Evolutionary conservation across 805 yeast species (phyloP).

Genomic region (Lachancea quebecensis): DNA sequence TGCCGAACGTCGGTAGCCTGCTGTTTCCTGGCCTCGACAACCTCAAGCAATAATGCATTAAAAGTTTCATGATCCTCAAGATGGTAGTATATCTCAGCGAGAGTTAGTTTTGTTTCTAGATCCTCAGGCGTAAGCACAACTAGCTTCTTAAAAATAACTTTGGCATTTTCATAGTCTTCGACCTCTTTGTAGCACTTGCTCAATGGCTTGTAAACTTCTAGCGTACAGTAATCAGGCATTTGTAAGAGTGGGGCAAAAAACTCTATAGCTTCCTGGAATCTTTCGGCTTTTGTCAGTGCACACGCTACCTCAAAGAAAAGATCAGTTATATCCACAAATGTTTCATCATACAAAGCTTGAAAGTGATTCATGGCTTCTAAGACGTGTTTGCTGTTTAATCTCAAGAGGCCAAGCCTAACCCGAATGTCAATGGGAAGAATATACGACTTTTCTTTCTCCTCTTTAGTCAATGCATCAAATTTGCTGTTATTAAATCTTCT

Average conservation of each 20-base stretch:
- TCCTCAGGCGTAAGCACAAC: conserved; percentile 53
- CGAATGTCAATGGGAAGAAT: conserved; percentile 81
- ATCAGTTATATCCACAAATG: conserved; percentile 60
- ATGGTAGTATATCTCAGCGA: conserved; percentile 76
- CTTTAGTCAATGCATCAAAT: conserved; percentile 35
- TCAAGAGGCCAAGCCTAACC: conserved; percentile 66
- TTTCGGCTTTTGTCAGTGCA: conserved; percentile 60
- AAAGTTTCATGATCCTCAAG: conserved; percentile 56
- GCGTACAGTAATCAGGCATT: conserved; percentile 44
- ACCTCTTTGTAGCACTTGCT: conserved; percentile 75
- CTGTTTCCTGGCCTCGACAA: conserved; percentile 36
- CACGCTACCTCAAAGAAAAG: conserved; percentile 70
- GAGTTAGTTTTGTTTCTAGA: conserved; percentile 63
- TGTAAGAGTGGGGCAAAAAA: conserved; percentile 53
- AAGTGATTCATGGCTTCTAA: conserved; percentile 74
- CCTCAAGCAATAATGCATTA: conserved; percentile 46
- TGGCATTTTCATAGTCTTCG: conserved; percentile 62
- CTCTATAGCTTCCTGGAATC: conserved; percentile 68
- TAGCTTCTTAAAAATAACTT: conserved; percentile 47
- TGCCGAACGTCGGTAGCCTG: conserved; percentile 14
- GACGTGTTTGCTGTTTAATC: conserved; percentile 56
- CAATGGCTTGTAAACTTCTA: conserved; percentile 44
- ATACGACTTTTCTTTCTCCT: conserved; percentile 35
- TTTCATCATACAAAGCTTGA: conserved; percentile 47
- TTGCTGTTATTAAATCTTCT: conserved; percentile 47